Evolutionary conservation across 2,329 filamentous ascomycete species (phyloP).

Genomic region (Ophiostoma sp.): DNA sequence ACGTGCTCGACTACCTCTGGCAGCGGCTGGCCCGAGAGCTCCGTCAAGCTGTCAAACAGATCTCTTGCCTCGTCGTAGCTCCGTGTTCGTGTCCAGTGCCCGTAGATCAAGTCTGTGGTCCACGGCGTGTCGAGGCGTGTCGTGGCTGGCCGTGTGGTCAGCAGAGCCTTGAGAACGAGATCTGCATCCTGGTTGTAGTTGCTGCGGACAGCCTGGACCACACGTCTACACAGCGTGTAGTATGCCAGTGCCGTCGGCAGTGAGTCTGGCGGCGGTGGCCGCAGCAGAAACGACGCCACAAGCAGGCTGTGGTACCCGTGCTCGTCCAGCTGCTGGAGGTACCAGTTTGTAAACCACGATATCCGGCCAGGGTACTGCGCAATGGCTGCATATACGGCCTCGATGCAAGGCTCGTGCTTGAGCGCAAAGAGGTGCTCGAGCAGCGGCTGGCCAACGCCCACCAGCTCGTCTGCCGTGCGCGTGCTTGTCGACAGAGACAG

Average conservation of each 20-base stretch:
- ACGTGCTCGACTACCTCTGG: constrained; percentile 31
- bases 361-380: constrained; percentile 27
- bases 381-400: constrained; percentile 35
- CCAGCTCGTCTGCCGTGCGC: constrained; percentile 4
- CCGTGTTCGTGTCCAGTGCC: constrained; percentile 34
- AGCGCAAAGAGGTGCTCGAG: not conserved
- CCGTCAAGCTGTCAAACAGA: constrained; percentile 30
- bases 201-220: constrained; percentile 35
- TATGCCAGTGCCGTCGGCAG: constrained; percentile 25
- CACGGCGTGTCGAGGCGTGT: constrained; percentile 34
- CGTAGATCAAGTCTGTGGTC: constrained; percentile 37
- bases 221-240: constrained; percentile 31
- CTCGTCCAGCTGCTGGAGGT: constrained; percentile 32
- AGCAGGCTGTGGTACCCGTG: constrained; percentile 30
- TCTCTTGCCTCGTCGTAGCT: constrained; percentile 30
- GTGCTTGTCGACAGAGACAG: not conserved
- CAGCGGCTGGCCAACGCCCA: not conserved
- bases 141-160: constrained; percentile 27
- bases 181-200: constrained; percentile 31
- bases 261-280: constrained; percentile 21
- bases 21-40: constrained; percentile 26
- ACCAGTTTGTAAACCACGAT: constrained; percentile 29
- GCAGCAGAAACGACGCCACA: constrained; percentile 35
- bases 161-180: constrained; percentile 33
- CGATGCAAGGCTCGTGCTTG: constrained; percentile 22